Conservation (phyloP, 495 filamentous ascomycete species). For the Penicillium arizonense region DNA sequence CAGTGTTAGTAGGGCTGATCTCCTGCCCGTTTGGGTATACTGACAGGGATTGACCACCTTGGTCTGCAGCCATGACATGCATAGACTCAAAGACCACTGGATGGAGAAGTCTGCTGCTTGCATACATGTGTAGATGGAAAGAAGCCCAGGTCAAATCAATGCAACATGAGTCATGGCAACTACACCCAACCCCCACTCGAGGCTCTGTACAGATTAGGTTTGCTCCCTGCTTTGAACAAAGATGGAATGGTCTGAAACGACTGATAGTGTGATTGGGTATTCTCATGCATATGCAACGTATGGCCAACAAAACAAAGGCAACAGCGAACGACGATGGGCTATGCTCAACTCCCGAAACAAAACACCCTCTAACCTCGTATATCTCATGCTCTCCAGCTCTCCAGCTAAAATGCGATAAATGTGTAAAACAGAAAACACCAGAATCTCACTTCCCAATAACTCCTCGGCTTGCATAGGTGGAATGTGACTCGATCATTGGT, state of each 20-base stretch:
- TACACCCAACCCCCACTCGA: not conserved
- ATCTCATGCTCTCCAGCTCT: not conserved
- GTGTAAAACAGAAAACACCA: not conserved
- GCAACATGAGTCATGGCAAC: too few relatives aligned
- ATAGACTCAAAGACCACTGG: not conserved
- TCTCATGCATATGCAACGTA: not conserved
- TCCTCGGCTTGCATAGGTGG: constrained; percentile 6
- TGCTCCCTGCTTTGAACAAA: too few relatives aligned
- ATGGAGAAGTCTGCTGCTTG: not conserved
- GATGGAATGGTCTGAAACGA: too few relatives aligned
- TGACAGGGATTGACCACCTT: not conserved
- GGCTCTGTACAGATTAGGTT: not conserved
- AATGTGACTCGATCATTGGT: not conserved
- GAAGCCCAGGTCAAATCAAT: too few relatives aligned
- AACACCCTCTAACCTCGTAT: not conserved
- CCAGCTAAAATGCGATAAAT: not conserved
- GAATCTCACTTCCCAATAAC: not conserved
- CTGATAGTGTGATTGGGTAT: not conserved
- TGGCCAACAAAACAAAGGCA: not conserved
- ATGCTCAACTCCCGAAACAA: not conserved
- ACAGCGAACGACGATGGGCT: not conserved
- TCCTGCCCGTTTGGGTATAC: not conserved
- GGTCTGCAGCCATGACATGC: constrained; percentile 6
- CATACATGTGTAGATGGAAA: too few relatives aligned
- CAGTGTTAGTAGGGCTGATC: not conserved